These are phyloP conservation scores for Russula abietina DNA, from an alignment of 768 basidiomycete species.

Conservation along the genomic window DNA sequence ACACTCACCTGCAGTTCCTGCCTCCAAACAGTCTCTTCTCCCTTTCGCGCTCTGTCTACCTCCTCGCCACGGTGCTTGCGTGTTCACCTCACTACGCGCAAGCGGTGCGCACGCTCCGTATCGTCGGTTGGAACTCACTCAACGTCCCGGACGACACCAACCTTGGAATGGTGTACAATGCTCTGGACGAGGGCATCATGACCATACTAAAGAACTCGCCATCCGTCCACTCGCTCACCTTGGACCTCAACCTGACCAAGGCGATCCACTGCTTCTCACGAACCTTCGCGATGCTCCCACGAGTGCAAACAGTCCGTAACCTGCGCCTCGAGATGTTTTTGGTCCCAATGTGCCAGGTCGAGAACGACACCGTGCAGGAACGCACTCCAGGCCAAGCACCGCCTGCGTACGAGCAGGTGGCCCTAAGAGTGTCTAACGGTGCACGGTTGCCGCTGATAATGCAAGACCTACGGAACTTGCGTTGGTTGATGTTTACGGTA, in stretches of 20 bases:
- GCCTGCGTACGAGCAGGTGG: constrained; percentile 3
- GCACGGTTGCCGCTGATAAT: constrained; percentile 5
- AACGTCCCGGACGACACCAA: background rate
- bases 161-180: background rate
- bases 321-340: background rate
- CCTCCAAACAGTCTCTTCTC: constrained; percentile 14
- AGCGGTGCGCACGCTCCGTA: constrained; percentile 12
- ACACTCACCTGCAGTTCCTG: constrained; percentile 16
- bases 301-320: constrained; percentile 12
- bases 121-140: constrained; percentile 1
- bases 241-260: constrained; percentile 4
- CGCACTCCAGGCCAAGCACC: background rate
- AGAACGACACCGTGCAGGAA: background rate
- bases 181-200: background rate
- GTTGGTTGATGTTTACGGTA: constrained; percentile 11
- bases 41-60: constrained; percentile 5
- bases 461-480: constrained; percentile 12
- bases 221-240: background rate
- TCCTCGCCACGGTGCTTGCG: constrained; percentile 3
- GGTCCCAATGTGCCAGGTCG: background rate
- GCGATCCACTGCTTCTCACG: constrained; percentile 4
- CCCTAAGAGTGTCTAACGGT: background rate
- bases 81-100: constrained; percentile 2
- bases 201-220: background rate
- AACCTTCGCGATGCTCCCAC: background rate